These are phyloP conservation scores for Pestalotiopsis sp. DNA, from an alignment of 2,329 filamentous ascomycete genomes.

Conservation along the genomic window DNA sequence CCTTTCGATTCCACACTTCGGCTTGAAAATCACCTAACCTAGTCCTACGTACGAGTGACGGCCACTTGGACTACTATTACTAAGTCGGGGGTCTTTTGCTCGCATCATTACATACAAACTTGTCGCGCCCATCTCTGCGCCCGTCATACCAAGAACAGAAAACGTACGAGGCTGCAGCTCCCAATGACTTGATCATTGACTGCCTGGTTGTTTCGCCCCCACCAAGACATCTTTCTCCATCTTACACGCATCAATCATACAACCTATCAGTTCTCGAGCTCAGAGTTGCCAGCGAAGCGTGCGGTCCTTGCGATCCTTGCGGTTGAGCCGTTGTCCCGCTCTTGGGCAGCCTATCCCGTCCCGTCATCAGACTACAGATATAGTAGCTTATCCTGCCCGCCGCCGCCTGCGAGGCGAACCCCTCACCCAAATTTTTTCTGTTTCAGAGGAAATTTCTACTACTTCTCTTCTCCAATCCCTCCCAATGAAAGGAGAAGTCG, in stretches of 20 bases:
- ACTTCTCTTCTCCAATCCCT: neutral
- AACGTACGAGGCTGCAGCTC: neutral
- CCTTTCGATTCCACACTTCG: neutral
- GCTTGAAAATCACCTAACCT: neutral
- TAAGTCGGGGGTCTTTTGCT: neutral
- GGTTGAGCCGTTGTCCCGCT: neutral
- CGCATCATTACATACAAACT: neutral
- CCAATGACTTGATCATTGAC: neutral
- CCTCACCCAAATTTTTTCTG: neutral
- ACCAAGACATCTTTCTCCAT: neutral
- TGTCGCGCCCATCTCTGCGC: neutral
- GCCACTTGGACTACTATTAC: neutral
- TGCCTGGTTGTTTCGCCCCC: slow-evolving; percentile 10
- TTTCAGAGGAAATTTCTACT: neutral
- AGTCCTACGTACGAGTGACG: neutral
- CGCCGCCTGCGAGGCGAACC: neutral
- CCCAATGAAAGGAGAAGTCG: slow-evolving; percentile 6
- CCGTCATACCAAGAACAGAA: neutral
- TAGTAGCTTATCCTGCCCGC: neutral
- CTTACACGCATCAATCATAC: slow-evolving; percentile 2
- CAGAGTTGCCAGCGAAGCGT: neutral
- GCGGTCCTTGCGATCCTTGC: neutral
- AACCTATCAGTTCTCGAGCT: neutral
- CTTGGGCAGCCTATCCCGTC: slow-evolving; percentile 5
- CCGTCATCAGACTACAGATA: neutral